phyloP scores from a whole-genome alignment of 345 rosid species.

The Reutealis trisperma region DNA sequence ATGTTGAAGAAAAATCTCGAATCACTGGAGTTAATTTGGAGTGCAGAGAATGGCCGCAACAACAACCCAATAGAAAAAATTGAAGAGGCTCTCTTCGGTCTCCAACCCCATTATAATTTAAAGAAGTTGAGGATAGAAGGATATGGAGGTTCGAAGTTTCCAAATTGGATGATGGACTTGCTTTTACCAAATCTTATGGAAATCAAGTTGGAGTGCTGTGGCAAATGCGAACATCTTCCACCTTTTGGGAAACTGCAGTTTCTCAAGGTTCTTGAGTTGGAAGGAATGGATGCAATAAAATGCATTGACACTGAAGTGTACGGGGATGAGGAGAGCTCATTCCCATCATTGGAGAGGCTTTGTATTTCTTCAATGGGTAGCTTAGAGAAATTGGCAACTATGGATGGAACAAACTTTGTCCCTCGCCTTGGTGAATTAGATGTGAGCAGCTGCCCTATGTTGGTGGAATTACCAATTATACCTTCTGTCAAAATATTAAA shows the following conservation, averaged over 20 bases:
- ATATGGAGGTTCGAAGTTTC: conserved; percentile 9
- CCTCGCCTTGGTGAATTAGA: background rate
- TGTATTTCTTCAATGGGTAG: background rate
- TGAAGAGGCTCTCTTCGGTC: background rate
- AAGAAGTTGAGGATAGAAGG: background rate
- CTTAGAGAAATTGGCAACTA: background rate
- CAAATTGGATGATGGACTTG: conserved; percentile 5
- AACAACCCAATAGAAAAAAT: background rate
- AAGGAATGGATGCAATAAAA: background rate
- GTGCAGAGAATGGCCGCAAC: background rate
- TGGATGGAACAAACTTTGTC: background rate
- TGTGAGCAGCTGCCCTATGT: background rate
- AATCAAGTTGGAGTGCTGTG: background rate
- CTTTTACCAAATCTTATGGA: conserved; percentile 4
- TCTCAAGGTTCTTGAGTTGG: background rate
- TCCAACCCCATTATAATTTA: conserved; percentile 5
- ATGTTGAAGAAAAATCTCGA: conserved; percentile 11
- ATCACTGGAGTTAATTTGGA: background rate
- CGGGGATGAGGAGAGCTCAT: background rate
- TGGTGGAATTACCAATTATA: conserved; percentile 3
- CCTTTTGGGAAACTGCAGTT: conserved; percentile 3
- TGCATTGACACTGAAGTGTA: background rate
- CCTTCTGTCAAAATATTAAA: background rate
- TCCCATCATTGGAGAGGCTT: background rate
- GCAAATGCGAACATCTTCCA: conserved; percentile 13